Evolutionary conservation across 106 monocot species (phyloP), one percentile per base, ranked within the genome.

Genomic region (Allium fistulosum): DNA sequence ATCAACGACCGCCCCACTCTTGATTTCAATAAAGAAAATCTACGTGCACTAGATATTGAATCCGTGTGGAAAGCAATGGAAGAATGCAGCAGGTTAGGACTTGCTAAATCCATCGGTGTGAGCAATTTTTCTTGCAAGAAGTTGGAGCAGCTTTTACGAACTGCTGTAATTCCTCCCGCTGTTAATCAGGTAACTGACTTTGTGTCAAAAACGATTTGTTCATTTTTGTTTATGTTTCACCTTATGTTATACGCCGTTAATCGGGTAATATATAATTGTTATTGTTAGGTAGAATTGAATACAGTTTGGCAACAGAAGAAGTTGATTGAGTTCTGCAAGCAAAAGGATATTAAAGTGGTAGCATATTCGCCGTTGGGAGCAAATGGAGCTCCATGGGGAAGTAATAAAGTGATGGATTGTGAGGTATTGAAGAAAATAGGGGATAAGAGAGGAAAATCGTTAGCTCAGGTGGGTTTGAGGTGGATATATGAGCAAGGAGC

Each of bases 351-450:
- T 56, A 70, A 59, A 50, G 73, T 86, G 47, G 79, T 63, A 15
- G 86, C 86, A 5, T 86, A 82, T 63, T 82, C 70, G 17, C 86
- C 82, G 9, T 15, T 86, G 10, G 82, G 82, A 17, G 82, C 70
- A 26, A 66, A 75, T 47, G 37, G 18, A 7, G 10, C 10, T 15
- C 26, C 46, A 11, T 10, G 18, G 17, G 8, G 26, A 46, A 15
- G 13, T 7, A 74, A 66, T n/a, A 14, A 49, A 9, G 77, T 85
- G 7, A 58, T 81, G 74, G 67, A 71, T 7, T 63, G 59, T 15
- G 62, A 51, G 4, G 71, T 73, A 51, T 68, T 85, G 56, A 75
- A 68, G 22, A 64, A 72, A 63, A 85, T 85, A 11, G 84, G 80
- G 16, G 51, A 50, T 51, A 64, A 53, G 9, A 69, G 37, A 49